phyloP scores from a whole-genome alignment of 805 yeast genomes.

The Ogataea neopini region DNA sequence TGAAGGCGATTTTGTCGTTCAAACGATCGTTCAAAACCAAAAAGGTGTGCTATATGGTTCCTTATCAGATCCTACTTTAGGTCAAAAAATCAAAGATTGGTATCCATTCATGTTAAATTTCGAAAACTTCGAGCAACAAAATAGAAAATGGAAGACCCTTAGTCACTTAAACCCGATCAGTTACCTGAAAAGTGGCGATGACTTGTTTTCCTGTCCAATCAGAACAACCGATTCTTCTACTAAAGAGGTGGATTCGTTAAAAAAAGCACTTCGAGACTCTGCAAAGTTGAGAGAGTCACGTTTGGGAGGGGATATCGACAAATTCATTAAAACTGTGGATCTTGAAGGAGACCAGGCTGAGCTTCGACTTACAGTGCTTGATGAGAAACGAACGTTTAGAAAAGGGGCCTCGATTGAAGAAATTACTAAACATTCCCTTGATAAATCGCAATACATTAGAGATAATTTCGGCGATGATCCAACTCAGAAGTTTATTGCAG shows the following conservation, averaged over 20 bases:
- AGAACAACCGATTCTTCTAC: constrained; percentile 51
- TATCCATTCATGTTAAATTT: constrained; percentile 27
- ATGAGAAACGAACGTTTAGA: constrained; percentile 38
- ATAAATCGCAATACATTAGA: constrained; percentile 60
- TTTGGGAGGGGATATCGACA: constrained; percentile 6
- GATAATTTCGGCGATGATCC: constrained; percentile 34
- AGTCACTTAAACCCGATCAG: no score
- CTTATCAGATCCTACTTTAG: neutral
- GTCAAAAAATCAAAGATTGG: constrained; percentile 2
- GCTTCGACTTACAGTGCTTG: constrained; percentile 44
- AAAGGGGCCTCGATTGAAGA: constrained; percentile 38
- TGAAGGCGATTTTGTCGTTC: constrained; percentile 23
- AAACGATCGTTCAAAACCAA: constrained; percentile 10
- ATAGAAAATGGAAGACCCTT: constrained; percentile 30
- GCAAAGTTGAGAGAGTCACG: constrained; percentile 20
- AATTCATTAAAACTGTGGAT: constrained; percentile 7
- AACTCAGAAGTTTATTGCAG: constrained; percentile 43
- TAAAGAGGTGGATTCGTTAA: constrained; percentile 47
- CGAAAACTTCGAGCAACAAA: constrained; percentile 24
- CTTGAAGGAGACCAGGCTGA: constrained; percentile 33
- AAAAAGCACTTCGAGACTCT: constrained; percentile 37
- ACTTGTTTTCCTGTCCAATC: constrained; percentile 29
- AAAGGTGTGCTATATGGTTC: constrained; percentile 6
- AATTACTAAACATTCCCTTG: constrained; percentile 53
- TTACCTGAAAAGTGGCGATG: constrained; percentile 16